A percentile compares a stretch with the other conserved stretches of the same genome.
Conservation (phyloP, 441 rosid genomes). For the Manihot esculenta region DNA sequence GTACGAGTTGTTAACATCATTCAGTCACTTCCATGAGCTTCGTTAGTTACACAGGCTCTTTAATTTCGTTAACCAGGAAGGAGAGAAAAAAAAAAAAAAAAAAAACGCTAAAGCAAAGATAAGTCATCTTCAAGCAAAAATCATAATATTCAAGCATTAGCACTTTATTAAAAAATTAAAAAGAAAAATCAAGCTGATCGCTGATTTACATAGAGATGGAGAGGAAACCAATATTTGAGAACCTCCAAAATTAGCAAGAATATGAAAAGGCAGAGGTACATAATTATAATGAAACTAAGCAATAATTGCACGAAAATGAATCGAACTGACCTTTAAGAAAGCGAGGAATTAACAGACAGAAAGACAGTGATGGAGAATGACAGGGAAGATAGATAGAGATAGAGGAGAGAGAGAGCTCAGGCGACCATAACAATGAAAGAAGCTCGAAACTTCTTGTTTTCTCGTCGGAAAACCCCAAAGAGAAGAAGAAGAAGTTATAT, state of each 20-base stretch:
- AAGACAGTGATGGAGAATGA: background rate
- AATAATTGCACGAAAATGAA: slow-evolving; percentile 1
- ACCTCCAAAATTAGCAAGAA: background rate
- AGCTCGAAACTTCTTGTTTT: background rate
- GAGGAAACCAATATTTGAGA: background rate
- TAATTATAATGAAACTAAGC: background rate
- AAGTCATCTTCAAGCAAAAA: background rate
- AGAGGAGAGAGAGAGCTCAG: slow-evolving; percentile 20
- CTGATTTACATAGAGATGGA: background rate
- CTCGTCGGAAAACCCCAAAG: background rate
- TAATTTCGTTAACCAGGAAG: background rate
- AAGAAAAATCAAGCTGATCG: slow-evolving; percentile 3
- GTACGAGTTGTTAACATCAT: background rate
- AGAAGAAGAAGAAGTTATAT: background rate
- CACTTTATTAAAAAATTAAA: background rate
- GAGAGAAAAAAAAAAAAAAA: background rate
- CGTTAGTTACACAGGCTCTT: slow-evolving; percentile 19
- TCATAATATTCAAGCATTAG: background rate
- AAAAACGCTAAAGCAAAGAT: no score
- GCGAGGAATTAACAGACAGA: background rate
- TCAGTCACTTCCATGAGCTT: slow-evolving; percentile 20
- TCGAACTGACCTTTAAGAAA: slow-evolving; percentile 22
- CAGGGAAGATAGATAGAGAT: background rate
- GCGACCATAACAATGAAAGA: slow-evolving; percentile 24
- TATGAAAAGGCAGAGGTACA: slow-evolving; percentile 9